A percentile compares a stretch with the other conserved stretches of the same genome.
Conservation (phyloP, 2,329 filamentous ascomycete species). For the Cladosporium sp. region DNA sequence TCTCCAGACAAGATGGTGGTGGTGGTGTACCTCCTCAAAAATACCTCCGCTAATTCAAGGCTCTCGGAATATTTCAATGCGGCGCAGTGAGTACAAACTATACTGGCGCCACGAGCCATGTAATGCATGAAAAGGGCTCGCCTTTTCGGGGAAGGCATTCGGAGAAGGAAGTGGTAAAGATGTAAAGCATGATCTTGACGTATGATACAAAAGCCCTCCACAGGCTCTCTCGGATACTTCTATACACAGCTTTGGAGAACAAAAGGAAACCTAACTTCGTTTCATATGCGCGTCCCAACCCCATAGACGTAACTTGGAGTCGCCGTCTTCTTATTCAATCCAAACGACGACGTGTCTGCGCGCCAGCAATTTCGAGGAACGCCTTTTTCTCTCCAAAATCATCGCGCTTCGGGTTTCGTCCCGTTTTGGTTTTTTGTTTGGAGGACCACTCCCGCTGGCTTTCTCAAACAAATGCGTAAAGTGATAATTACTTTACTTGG, state of each 20-base stretch:
- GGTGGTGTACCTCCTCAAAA: background rate
- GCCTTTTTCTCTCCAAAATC: background rate
- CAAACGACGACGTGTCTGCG: background rate
- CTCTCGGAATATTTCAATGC: background rate
- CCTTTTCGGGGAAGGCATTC: background rate
- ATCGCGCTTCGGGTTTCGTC: background rate
- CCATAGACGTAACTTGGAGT: background rate
- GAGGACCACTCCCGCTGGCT: background rate
- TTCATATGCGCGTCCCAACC: constrained; percentile 4
- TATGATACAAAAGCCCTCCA: constrained; percentile 16
- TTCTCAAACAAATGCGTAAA: background rate
- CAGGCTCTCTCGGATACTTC: constrained; percentile 15
- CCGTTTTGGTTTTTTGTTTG: background rate
- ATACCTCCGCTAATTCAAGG: background rate
- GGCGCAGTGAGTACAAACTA: background rate
- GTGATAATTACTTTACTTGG: constrained; percentile 41
- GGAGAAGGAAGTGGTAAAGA: background rate
- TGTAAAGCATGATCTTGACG: background rate
- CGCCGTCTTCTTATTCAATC: constrained; percentile 2
- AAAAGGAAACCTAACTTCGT: constrained; percentile 17
- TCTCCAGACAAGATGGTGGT: background rate
- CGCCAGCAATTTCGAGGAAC: background rate
- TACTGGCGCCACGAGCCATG: background rate
- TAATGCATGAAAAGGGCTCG: background rate
- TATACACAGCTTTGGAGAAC: constrained; percentile 13